Percentiles rank a stretch among this genome's conserved stretches.
Evolutionary conservation across 257 asterid genomes (phyloP).

Genomic region (Prunella vulgaris): DNA sequence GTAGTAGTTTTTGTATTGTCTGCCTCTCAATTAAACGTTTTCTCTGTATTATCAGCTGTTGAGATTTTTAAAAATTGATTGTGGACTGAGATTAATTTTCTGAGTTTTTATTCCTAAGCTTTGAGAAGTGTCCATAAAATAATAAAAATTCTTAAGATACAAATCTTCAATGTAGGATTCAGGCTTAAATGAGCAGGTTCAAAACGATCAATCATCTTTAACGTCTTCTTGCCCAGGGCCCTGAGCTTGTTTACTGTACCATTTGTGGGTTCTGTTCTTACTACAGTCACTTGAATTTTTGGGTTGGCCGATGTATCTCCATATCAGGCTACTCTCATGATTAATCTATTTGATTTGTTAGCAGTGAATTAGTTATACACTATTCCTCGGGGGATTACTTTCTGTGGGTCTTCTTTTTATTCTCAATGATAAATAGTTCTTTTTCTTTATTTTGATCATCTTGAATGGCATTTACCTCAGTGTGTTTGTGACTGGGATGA

Average conservation of each 20-base stretch:
- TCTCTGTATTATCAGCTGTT: not conserved
- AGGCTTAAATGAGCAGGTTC: not conserved
- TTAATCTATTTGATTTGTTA: not conserved
- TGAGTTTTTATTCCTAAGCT: not conserved
- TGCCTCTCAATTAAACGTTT: not conserved
- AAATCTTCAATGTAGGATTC: not conserved
- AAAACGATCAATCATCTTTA: slow-evolving; percentile 4
- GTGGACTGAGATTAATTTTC: not conserved
- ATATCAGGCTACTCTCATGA: not conserved
- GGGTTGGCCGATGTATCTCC: not conserved
- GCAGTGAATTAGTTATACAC: not conserved
- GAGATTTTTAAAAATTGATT: not conserved
- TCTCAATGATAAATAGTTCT: not conserved
- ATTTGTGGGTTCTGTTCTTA: not conserved
- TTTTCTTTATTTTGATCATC: slow-evolving; percentile 7
- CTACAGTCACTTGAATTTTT: not conserved
- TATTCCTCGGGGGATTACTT: not conserved
- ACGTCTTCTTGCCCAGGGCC: slow-evolving; percentile 11
- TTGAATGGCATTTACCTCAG: slow-evolving; percentile 36
- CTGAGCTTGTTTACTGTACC: not conserved
- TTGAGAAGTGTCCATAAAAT: not conserved
- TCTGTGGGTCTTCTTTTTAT: not conserved
- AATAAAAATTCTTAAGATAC: not conserved
- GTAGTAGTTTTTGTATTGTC: no score
- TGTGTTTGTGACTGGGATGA: slow-evolving; percentile 98